Conservation (phyloP, 352 stramenopile genomes). For the Phytophthora tentaculata region DNA sequence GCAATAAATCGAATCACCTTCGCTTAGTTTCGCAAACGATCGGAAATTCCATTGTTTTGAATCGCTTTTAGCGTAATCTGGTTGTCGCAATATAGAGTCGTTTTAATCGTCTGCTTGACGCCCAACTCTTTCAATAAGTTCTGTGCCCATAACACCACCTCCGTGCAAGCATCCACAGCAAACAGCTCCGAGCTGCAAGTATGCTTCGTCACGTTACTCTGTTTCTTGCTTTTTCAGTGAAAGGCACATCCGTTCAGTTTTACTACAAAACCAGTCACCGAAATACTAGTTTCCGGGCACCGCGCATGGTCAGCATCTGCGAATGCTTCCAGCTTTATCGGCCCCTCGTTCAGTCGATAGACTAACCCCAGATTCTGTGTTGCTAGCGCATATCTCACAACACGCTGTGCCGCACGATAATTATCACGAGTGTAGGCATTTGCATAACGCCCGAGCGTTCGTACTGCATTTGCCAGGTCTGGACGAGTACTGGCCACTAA, state of each 20-base stretch:
- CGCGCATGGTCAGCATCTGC: not conserved
- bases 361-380: not conserved
- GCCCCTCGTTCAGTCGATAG: not conserved
- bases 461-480: not conserved
- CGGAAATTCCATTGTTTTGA: slow-evolving; percentile 11
- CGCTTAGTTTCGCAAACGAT: slow-evolving; percentile 6
- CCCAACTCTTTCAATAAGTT: slow-evolving; percentile 6
- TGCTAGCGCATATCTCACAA: not conserved
- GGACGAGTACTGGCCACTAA: too few relatives aligned
- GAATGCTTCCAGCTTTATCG: not conserved
- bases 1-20: slow-evolving; percentile 2
- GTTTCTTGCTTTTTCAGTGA: not conserved
- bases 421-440: not conserved
- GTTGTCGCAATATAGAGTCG: slow-evolving; percentile 15
- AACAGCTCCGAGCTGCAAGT: slow-evolving; percentile 1
- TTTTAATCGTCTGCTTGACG: not conserved
- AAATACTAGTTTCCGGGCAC: not conserved
- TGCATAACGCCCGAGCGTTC: not conserved
- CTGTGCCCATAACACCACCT: not conserved
- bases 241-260: not conserved
- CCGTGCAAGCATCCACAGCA: not conserved
- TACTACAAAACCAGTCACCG: not conserved
- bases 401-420: not conserved
- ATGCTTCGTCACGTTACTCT: not conserved
- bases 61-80: slow-evolving; percentile 13